Conservation (phyloP, 495 filamentous ascomycete species). For the Cryomyces minteri region DNA sequence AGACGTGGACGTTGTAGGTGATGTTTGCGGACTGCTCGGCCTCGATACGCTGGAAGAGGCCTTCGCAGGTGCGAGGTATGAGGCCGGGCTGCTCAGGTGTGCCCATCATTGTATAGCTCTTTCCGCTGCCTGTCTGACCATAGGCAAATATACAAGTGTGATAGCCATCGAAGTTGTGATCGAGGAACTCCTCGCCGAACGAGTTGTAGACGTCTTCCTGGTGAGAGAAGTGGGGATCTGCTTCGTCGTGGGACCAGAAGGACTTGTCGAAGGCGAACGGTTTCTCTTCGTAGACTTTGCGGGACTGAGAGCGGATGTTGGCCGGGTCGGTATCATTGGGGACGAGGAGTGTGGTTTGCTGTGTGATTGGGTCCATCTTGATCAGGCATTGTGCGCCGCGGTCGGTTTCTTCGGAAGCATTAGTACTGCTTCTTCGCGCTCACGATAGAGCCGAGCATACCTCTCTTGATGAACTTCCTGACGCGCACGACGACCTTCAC, state of each 20-base stretch:
- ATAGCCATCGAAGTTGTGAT: slow-evolving; percentile 99
- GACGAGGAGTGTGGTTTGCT: slow-evolving; percentile 62
- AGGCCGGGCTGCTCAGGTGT: slow-evolving; percentile 71
- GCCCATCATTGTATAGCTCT: slow-evolving; percentile 99
- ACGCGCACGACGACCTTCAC: slow-evolving; percentile 90
- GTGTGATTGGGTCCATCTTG: slow-evolving; percentile 67
- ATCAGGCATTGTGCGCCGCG: slow-evolving; percentile 70
- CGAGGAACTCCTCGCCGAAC: slow-evolving; percentile 89
- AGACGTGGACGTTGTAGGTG: slow-evolving; percentile 89
- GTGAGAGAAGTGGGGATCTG: slow-evolving; percentile 58
- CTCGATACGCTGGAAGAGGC: slow-evolving; percentile 89
- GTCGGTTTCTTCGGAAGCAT: slow-evolving; percentile 46
- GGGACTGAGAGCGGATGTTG: slow-evolving; percentile 46
- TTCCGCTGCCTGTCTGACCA: slow-evolving; percentile 92
- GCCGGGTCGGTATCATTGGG: slow-evolving; percentile 43
- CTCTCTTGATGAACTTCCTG: slow-evolving; percentile 72
- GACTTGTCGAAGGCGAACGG: slow-evolving; percentile 92
- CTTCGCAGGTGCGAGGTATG: slow-evolving; percentile 93
- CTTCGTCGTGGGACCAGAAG: slow-evolving; percentile 77
- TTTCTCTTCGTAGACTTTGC: slow-evolving; percentile 73
- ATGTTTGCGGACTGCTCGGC: slow-evolving; percentile 67
- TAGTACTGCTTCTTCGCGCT: background rate
- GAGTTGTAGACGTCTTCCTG: slow-evolving; percentile 92
- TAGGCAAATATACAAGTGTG: slow-evolving; percentile 99
- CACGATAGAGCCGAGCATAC: slow-evolving; percentile 25